Evolutionary conservation across 495 filamentous ascomycete genomes (phyloP).

Genomic region (Extremus antarcticus): DNA sequence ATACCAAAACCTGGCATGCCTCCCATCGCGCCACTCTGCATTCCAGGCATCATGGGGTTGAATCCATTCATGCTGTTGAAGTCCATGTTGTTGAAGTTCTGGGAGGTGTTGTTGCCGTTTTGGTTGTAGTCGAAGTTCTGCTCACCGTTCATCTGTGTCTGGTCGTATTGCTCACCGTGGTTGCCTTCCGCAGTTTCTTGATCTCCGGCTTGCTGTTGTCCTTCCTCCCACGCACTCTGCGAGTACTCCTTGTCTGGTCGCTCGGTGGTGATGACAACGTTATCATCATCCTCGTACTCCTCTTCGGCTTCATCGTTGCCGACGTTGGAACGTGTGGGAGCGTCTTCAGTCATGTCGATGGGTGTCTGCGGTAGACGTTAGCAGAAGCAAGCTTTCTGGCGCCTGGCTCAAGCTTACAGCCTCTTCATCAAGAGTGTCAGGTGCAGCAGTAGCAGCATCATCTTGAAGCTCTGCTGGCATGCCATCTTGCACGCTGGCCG

Average conservation of each 20-base stretch:
- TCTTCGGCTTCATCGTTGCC: slow-evolving; percentile 7
- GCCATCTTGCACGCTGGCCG: not conserved
- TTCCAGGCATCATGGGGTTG: slow-evolving; percentile 57
- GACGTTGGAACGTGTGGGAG: not conserved
- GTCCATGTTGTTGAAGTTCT: slow-evolving; percentile 40
- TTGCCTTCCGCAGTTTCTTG: not conserved
- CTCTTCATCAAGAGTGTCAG: not conserved
- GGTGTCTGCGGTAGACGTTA: not conserved
- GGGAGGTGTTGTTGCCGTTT: slow-evolving; percentile 19
- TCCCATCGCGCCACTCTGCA: slow-evolving; percentile 60
- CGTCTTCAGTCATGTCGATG: not conserved
- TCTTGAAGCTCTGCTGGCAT: not conserved
- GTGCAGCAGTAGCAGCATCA: not conserved
- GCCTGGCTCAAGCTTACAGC: not conserved
- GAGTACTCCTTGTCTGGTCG: slow-evolving; percentile 1
- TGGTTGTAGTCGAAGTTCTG: slow-evolving; percentile 9
- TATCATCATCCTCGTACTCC: slow-evolving; percentile 16
- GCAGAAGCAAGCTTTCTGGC: not conserved
- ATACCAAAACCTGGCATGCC: slow-evolving; percentile 46
- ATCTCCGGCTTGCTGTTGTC: slow-evolving; percentile 5
- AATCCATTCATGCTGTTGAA: slow-evolving; percentile 53
- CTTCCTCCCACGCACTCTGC: not conserved
- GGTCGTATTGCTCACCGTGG: slow-evolving; percentile 4
- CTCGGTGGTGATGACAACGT: slow-evolving; percentile 15
- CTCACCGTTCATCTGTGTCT: slow-evolving; percentile 25